phyloP scores from a whole-genome alignment of 2,329 filamentous ascomycete genomes.

The Dactylella cylindrospora region DNA sequence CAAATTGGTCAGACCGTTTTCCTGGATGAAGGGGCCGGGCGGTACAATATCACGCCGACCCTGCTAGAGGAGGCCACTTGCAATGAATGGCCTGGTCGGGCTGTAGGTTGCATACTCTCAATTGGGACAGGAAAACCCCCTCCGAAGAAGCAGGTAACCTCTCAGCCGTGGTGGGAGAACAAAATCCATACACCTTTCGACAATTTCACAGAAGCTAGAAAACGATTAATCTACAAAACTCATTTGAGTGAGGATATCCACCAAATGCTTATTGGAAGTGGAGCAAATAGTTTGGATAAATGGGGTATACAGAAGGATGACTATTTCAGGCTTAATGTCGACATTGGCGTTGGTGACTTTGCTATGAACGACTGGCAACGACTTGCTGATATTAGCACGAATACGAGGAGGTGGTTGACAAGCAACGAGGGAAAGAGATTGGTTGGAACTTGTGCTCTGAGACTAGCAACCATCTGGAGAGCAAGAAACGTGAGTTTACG shows the following conservation, averaged over 20 bases:
- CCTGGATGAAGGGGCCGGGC: conserved; percentile 86
- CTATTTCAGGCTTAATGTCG: conserved; percentile 95
- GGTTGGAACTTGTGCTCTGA: conserved; percentile 34
- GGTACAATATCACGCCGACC: conserved; percentile 84
- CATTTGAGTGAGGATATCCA: conserved; percentile 92
- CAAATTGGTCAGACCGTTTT: conserved; percentile 91
- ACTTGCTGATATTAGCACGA: conserved; percentile 90
- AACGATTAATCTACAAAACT: conserved; percentile 83
- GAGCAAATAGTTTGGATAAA: conserved; percentile 53
- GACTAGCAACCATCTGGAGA: conserved; percentile 37
- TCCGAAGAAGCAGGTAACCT: conserved; percentile 61
- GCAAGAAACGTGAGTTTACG: conserved; percentile 32
- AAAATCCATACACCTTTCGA: conserved; percentile 65
- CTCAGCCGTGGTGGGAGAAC: conserved; percentile 87
- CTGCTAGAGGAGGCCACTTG: conserved; percentile 85
- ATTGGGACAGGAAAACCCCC: conserved; percentile 87
- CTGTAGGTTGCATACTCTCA: conserved; percentile 87
- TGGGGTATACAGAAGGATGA: conserved; percentile 82
- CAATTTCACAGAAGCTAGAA: conserved; percentile 85
- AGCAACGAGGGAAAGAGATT: conserved; percentile 52
- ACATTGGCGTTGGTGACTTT: conserved; percentile 93
- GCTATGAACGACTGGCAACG: conserved; percentile 98
- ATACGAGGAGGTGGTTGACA: conserved; percentile 78
- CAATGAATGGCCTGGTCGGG: conserved; percentile 81
- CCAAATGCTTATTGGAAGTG: conserved; percentile 53